These are phyloP conservation scores for Pulveroboletus frians DNA, from an alignment of 768 basidiomycete genomes.

Conservation along the genomic window DNA sequence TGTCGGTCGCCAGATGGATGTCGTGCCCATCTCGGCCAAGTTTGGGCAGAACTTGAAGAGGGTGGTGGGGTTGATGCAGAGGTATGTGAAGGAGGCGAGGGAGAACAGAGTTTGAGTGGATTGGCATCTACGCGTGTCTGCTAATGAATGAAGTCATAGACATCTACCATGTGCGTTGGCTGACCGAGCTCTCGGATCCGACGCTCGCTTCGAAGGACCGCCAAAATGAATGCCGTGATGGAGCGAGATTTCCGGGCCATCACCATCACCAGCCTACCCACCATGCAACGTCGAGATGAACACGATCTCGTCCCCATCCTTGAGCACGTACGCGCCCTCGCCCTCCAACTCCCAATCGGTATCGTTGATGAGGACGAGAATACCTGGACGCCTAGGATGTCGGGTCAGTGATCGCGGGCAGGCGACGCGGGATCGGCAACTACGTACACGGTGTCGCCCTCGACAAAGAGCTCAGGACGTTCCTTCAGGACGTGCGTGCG, in stretches of 20 bases:
- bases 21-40: conserved; percentile 84
- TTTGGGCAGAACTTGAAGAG: conserved; percentile 73
- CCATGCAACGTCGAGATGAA: conserved; percentile 97
- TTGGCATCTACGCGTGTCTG: neutral
- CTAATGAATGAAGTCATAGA: neutral
- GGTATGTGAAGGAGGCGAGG: conserved; percentile 55
- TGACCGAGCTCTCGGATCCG: neutral
- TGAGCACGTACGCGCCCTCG: conserved; percentile 78
- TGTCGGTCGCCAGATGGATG: conserved; percentile 41
- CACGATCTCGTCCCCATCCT: conserved; percentile 82
- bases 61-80: conserved; percentile 62
- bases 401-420: neutral
- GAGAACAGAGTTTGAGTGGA: neutral
- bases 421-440: too few species aligned
- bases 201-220: neutral
- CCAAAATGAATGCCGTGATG: neutral
- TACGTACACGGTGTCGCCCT: conserved; percentile 78
- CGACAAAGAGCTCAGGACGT: conserved; percentile 83
- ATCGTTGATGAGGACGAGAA: conserved; percentile 94
- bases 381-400: conserved; percentile 77
- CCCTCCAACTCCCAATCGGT: conserved; percentile 98
- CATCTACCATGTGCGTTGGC: too few species aligned
- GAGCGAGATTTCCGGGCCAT: neutral
- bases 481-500: conserved; percentile 75
- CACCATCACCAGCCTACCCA: neutral